Conservation (phyloP, 169 alveolate genomes). For the Cryptosporidium meleagridis region DNA sequence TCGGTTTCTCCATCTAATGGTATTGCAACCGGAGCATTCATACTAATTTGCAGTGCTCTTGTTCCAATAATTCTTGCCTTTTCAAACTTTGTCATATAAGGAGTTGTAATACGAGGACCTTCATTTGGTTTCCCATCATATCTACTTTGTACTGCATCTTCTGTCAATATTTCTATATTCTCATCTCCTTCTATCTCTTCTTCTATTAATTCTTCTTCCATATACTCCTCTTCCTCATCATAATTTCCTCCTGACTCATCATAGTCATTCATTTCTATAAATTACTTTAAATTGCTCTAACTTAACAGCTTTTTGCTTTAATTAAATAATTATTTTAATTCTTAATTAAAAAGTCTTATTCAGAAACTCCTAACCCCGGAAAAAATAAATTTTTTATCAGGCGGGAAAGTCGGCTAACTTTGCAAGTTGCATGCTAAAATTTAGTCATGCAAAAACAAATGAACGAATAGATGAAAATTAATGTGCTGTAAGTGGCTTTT, state of each 20-base stretch:
- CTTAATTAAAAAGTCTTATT: background rate
- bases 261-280: conserved; percentile 38
- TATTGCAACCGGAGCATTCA: conserved; percentile 97
- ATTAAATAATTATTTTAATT: background rate
- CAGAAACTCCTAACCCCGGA: conserved; percentile 14
- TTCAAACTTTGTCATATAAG: conserved; percentile 97
- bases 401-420: background rate
- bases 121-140: conserved; percentile 74
- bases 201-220: conserved; percentile 43
- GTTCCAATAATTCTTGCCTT: conserved; percentile 99
- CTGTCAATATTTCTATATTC: conserved; percentile 60
- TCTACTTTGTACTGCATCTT: conserved; percentile 31
- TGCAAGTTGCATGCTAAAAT: background rate
- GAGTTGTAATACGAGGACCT: conserved; percentile 91
- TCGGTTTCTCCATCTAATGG: conserved; percentile 94
- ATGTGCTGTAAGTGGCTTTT: background rate
- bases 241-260: conserved; percentile 69
- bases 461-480: no score
- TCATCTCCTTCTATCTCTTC: conserved; percentile 72
- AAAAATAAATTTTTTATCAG: background rate
- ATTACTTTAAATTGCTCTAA: background rate
- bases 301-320: background rate
- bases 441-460: background rate
- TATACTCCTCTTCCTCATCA: conserved; percentile 67
- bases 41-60: conserved; percentile 98